phyloP scores from a whole-genome alignment of 306 rosid genomes.

The Citrullus mucosospermus region DNA sequence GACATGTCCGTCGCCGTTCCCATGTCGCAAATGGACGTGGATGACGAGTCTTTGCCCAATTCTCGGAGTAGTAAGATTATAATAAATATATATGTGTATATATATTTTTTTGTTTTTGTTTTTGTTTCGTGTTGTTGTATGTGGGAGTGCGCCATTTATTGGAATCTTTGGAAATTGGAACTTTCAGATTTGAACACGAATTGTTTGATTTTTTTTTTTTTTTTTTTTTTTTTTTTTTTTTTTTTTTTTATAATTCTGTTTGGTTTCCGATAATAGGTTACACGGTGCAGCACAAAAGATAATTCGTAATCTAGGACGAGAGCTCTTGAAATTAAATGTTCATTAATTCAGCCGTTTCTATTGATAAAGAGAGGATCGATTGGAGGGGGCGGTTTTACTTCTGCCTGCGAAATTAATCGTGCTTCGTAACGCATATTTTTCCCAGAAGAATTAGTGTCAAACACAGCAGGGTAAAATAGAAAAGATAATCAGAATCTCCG shows the following conservation, averaged over 20 bases:
- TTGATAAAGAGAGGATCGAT: neutral
- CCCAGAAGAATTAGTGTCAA: neutral
- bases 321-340: neutral
- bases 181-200: neutral
- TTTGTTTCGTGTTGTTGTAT: neutral
- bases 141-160: neutral
- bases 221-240: neutral
- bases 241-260: neutral
- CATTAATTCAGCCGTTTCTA: neutral
- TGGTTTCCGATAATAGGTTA: neutral
- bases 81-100: too few relatives aligned
- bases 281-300: neutral
- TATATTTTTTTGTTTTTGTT: neutral
- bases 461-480: neutral
- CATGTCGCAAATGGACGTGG: slow-evolving; percentile 1
- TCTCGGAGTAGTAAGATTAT: slow-evolving; percentile 4
- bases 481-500: neutral
- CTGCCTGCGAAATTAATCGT: neutral
- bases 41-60: neutral
- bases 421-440: neutral
- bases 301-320: neutral
- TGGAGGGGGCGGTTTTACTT: neutral
- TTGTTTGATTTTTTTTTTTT: neutral
- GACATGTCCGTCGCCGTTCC: neutral
- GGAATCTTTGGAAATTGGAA: neutral